Evolutionary conservation across 352 stramenopile genomes (phyloP).

Genomic region (Pythium phragmiticola): DNA sequence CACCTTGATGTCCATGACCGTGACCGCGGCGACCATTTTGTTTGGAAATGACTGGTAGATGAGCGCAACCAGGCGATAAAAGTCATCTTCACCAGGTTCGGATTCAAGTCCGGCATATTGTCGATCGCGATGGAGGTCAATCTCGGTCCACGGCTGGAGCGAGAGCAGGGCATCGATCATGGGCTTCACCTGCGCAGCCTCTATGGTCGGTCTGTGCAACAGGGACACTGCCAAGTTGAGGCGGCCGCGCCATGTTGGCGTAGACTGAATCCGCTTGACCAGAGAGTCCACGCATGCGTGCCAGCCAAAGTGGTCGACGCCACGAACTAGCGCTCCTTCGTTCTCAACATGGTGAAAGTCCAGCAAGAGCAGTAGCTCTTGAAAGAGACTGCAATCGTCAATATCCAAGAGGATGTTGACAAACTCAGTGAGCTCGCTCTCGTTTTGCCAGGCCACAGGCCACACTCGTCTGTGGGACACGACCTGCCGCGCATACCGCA

Average conservation of each 20-base stretch:
- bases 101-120: not conserved
- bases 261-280: not conserved
- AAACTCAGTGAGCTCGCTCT: not conserved
- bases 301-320: not conserved
- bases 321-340: not conserved
- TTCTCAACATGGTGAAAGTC: not conserved
- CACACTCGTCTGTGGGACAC: not conserved
- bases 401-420: not conserved
- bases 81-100: not conserved
- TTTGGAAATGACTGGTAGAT: not conserved
- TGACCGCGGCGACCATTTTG: not conserved
- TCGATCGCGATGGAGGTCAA: no score
- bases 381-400: not conserved
- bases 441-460: not conserved
- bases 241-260: not conserved
- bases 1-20: not conserved
- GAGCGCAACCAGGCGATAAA: not conserved
- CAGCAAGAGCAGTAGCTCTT: not conserved
- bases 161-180: not conserved
- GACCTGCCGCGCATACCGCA: not conserved
- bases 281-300: not conserved
- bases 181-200: not conserved
- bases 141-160: not conserved
- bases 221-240: not conserved
- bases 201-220: no score